These are phyloP conservation scores for Aspergillus bertholletiae DNA, from an alignment of 495 filamentous ascomycete genomes.

Conservation along the genomic window DNA sequence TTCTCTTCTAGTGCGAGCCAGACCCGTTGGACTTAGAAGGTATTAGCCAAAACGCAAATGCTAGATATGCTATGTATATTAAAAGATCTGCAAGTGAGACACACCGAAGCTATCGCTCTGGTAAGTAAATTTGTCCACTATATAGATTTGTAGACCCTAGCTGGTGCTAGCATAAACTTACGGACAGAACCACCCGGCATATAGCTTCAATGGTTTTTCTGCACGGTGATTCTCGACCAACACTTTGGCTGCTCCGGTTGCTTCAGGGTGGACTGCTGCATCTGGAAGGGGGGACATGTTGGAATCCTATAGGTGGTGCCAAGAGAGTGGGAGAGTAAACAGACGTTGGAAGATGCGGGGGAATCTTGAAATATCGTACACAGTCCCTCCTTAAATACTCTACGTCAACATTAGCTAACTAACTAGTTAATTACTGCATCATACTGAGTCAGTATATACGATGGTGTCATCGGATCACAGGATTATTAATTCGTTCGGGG, in stretches of 20 bases:
- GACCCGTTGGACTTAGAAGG: slow-evolving; percentile 51
- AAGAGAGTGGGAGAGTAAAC: not conserved
- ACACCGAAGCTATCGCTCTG: slow-evolving; percentile 25
- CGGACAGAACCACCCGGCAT: slow-evolving; percentile 60
- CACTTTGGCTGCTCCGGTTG: slow-evolving; percentile 47
- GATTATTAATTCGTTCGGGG: not conserved
- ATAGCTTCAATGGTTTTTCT: slow-evolving; percentile 56
- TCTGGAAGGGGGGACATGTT: slow-evolving; percentile 33
- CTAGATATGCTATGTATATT: not conserved
- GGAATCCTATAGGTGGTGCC: not conserved
- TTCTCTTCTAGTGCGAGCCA: slow-evolving; percentile 71
- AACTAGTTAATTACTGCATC: too few relatives aligned
- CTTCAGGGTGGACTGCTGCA: slow-evolving; percentile 47
- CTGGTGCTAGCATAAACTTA: slow-evolving; percentile 24
- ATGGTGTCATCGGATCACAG: slow-evolving; percentile 4
- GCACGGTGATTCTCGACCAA: slow-evolving; percentile 47
- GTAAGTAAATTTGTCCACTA: not conserved
- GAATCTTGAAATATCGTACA: too few relatives aligned
- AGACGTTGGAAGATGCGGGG: too few relatives aligned
- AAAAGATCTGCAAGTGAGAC: too few relatives aligned
- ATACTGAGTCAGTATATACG: not conserved
- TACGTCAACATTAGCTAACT: too few relatives aligned
- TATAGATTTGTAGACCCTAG: not conserved
- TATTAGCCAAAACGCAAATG: not conserved
- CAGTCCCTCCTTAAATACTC: too few relatives aligned